Base-by-base conservation (phyloP, 805 yeast genomes). In the Ogataea naganishii region DNA sequence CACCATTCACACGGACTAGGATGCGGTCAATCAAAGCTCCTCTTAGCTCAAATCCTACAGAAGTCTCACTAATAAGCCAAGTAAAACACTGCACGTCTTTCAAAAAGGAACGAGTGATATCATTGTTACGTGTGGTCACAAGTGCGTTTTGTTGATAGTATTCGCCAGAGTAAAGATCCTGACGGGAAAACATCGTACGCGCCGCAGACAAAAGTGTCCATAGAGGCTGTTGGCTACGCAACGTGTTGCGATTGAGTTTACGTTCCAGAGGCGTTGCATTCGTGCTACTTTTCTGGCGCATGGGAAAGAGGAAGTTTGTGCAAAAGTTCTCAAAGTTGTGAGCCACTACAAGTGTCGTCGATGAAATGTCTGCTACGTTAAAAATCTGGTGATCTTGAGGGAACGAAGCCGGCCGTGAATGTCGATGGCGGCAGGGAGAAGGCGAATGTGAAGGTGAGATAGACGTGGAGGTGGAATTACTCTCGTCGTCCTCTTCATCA, bases 1-100 rank as follows among this genome's bases (percentile, higher is more conserved):
- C 66, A 14, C 83, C 84, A 42, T 79, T 78, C 4, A 79, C 83
- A 32, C 61, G 53, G 9, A 64, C 65, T 26, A 60, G 54, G 5
- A 67, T 46, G 32, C 55, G 65, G 29, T 64, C 62, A 32, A 61
- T 57, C 26, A 51, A 47, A 13, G 62, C 62, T 29, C 69, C 63
- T 29, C 64, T 59, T 20, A 72, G 49, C 35, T 67, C 72, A 39
- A 72, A 69, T 2, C 69, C 68, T 21, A 72, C 57, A 14, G 71
- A 52, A 7, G 74, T 70, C 20, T 70, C 66, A 14, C 72, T 72
- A 11, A 70, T 68, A 37, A 64, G 65, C 43, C 66, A 62, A 23
- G 71, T 62, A 39, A 69, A 60, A 24, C 59, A 58, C 30, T 46
- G 60, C 14, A 51, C 38, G 5, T 44, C 39, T 20, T 40, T 45